Conservation (phyloP, 164 flowering plant genomes). For the Hamamelis virginiana region DNA sequence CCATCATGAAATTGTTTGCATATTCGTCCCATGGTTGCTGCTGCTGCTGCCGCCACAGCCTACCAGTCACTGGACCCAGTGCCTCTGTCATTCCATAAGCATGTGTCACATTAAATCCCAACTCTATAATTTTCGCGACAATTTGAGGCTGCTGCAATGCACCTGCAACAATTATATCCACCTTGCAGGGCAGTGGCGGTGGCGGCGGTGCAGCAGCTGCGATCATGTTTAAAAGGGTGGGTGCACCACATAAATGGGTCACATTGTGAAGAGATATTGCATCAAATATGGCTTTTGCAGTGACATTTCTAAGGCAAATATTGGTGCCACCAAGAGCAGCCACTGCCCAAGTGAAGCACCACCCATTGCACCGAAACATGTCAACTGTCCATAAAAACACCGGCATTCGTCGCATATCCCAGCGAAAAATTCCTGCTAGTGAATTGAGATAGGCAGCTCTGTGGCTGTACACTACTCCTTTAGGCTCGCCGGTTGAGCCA, state of each 20-base stretch:
- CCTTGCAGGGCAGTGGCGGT: slow-evolving; percentile 34
- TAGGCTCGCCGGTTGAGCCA: slow-evolving; percentile 49
- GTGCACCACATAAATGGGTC: slow-evolving; percentile 50
- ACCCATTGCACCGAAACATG: slow-evolving; percentile 66
- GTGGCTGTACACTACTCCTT: slow-evolving; percentile 57
- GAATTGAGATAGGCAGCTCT: slow-evolving; percentile 52
- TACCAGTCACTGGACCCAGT: slow-evolving; percentile 51
- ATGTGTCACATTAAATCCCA: slow-evolving; percentile 52
- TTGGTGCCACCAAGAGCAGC: slow-evolving; percentile 61
- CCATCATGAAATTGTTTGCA: slow-evolving; percentile 38
- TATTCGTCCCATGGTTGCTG: too few species aligned
- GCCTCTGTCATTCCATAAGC: slow-evolving; percentile 79
- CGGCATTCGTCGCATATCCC: slow-evolving; percentile 24
- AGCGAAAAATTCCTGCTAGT: slow-evolving; percentile 26
- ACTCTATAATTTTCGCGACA: slow-evolving; percentile 32
- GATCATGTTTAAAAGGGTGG: slow-evolving; percentile 40
- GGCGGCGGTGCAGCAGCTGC: too few species aligned
- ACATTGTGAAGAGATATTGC: slow-evolving; percentile 33
- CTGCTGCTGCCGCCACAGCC: slow-evolving; percentile 47
- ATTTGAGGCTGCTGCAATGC: slow-evolving; percentile 38
- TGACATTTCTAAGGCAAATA: slow-evolving; percentile 37
- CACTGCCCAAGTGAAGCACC: slow-evolving; percentile 55
- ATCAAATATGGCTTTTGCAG: slow-evolving; percentile 30
- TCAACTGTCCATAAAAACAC: slow-evolving; percentile 56
- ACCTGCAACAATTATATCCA: slow-evolving; percentile 53